A percentile compares a stretch with the other conserved stretches of the same genome.
Evolutionary conservation across 352 stramenopile species (phyloP).

Genomic region (Globisporangium cylindrosporum): DNA sequence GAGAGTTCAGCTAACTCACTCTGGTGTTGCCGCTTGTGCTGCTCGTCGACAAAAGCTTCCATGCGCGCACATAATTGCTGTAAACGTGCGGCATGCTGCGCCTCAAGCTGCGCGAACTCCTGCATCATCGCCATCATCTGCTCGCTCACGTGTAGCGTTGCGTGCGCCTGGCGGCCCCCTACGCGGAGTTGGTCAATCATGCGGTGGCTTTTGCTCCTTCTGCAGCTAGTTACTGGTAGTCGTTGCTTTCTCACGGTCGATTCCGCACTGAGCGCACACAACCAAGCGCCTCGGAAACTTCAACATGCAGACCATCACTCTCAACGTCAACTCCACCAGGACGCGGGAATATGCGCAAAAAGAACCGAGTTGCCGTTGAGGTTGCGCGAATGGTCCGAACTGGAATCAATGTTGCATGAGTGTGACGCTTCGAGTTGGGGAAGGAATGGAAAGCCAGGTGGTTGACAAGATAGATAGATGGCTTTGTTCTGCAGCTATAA

Average conservation of each 20-base stretch:
- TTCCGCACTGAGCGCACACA: slow-evolving; percentile 8
- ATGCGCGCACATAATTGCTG: slow-evolving; percentile 1
- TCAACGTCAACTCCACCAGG: neutral
- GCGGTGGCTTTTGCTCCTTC: neutral
- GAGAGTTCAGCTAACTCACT: neutral
- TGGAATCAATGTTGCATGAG: neutral
- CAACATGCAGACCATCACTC: neutral
- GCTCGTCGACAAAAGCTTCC: neutral
- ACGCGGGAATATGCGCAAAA: neutral
- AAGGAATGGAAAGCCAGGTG: neutral
- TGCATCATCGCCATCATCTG: slow-evolving; percentile 18
- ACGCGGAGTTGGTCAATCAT: neutral
- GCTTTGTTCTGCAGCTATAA: neutral
- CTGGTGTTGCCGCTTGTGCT: neutral
- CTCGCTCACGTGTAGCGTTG: neutral
- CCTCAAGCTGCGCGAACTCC: slow-evolving; percentile 24
- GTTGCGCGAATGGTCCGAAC: neutral
- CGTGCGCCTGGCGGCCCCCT: neutral
- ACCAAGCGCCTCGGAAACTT: neutral
- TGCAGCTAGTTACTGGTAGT: neutral
- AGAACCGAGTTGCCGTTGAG: slow-evolving; percentile 3
- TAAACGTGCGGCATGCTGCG: neutral
- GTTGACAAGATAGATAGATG: neutral
- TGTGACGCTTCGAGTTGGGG: neutral
- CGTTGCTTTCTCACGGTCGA: neutral